phyloP scores from a whole-genome alignment of 805 yeast species.

The Candida ipomoeae region DNA sequence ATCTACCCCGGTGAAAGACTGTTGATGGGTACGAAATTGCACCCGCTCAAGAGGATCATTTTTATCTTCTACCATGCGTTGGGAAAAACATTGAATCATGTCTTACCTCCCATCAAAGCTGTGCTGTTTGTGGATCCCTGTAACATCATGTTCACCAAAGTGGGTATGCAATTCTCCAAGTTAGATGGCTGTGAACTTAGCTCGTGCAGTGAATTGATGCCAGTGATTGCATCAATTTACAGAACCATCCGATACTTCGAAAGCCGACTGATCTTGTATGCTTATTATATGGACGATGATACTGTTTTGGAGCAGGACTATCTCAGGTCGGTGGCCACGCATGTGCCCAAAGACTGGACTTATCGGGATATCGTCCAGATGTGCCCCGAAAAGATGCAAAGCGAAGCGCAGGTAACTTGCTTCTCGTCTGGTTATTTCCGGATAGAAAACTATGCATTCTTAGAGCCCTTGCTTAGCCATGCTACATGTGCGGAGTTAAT shows the following conservation, averaged over 20 bases:
- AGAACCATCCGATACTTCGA: slow-evolving; percentile 34
- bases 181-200: slow-evolving; percentile 16
- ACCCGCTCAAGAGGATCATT: slow-evolving; percentile 31
- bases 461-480: slow-evolving; percentile 16
- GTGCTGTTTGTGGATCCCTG: slow-evolving; percentile 33
- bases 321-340: slow-evolving; percentile 10
- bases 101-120: slow-evolving; percentile 33
- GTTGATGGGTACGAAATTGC: slow-evolving; percentile 24
- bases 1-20: slow-evolving; percentile 31
- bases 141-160: slow-evolving; percentile 28
- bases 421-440: slow-evolving; percentile 9
- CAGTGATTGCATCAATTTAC: slow-evolving; percentile 24
- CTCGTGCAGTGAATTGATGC: slow-evolving; percentile 17
- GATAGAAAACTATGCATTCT: slow-evolving; percentile 18
- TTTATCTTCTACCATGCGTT: slow-evolving; percentile 33
- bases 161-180: slow-evolving; percentile 23
- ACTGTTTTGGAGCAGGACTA: slow-evolving; percentile 24
- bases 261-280: slow-evolving; percentile 25
- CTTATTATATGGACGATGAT: slow-evolving; percentile 19
- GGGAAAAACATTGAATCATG: slow-evolving; percentile 32
- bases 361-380: slow-evolving; percentile 18
- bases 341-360: slow-evolving; percentile 7
- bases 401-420: slow-evolving; percentile 12
- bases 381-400: slow-evolving; percentile 15
- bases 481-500: slow-evolving; percentile 13